A percentile compares a stretch with the other conserved stretches of the same genome.
These are phyloP conservation scores for Fusarium duplospermum DNA, from an alignment of 2,329 filamentous ascomycete species.

Conservation along the genomic window DNA sequence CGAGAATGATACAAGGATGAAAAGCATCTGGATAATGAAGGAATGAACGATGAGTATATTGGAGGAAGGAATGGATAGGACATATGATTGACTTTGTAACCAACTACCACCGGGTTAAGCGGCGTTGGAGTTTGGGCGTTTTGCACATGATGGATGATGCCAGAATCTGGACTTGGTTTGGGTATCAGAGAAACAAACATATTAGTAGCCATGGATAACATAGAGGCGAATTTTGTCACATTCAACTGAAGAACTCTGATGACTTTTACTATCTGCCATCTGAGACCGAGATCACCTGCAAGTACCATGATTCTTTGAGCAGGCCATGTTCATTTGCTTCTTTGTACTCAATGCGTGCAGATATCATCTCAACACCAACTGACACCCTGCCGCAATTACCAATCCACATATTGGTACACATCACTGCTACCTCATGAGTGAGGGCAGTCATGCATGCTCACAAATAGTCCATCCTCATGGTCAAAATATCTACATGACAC, in stretches of 20 bases:
- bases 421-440: neutral
- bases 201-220: neutral
- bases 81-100: neutral
- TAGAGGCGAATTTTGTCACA: neutral
- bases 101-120: neutral
- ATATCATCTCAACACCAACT: neutral
- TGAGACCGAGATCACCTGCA: neutral
- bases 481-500: neutral
- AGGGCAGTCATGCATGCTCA: neutral
- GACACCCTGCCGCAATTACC: neutral
- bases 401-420: neutral
- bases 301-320: neutral
- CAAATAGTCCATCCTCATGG: neutral
- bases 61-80: neutral
- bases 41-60: neutral
- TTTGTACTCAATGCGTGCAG: neutral
- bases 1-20: neutral
- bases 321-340: neutral
- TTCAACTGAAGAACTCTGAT: neutral
- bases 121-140: conserved; percentile 19
- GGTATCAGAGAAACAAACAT: neutral
- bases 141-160: conserved; percentile 3
- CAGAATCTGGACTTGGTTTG: conserved; percentile 9
- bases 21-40: neutral
- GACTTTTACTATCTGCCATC: neutral